phyloP scores from a whole-genome alignment of 1,284 basidiomycete species.

The Ustilago nuda region DNA sequence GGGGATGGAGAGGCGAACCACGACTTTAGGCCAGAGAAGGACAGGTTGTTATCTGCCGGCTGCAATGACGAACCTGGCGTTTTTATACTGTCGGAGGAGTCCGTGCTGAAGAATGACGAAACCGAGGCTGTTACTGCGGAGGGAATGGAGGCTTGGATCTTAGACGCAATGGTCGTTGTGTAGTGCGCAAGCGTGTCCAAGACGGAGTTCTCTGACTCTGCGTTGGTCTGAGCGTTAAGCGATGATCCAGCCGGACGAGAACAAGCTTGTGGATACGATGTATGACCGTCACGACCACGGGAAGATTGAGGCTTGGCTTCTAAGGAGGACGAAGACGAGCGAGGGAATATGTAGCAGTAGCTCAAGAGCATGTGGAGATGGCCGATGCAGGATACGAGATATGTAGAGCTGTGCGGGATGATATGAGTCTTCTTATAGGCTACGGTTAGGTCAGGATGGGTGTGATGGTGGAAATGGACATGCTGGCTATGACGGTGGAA shows the following conservation, averaged over 20 bases:
- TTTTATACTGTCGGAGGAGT: slow-evolving; percentile 2
- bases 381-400: background rate
- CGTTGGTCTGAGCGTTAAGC: background rate
- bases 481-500: background rate
- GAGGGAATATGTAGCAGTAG: slow-evolving; percentile 34
- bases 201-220: slow-evolving; percentile 1
- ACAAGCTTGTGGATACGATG: background rate
- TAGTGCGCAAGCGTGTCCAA: slow-evolving; percentile 10
- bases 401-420: too few relatives aligned
- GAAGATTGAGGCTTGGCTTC: slow-evolving; percentile 2
- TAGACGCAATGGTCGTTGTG: slow-evolving; percentile 3
- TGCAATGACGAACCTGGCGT: background rate
- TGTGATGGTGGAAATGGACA: background rate
- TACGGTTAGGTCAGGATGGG: background rate
- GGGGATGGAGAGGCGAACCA: slow-evolving; percentile 20
- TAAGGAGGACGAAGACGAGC: slow-evolving; percentile 19
- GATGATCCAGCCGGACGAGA: background rate
- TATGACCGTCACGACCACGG: background rate
- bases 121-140: slow-evolving; percentile 2
- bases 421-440: background rate
- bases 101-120: background rate
- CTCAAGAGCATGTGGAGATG: slow-evolving; percentile 35
- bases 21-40: slow-evolving; percentile 8
- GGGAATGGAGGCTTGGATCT: slow-evolving; percentile 12
- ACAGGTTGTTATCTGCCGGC: background rate